Base-by-base conservation (phyloP, 768 basidiomycete genomes). In the Gloeostereum incarnatum region DNA sequence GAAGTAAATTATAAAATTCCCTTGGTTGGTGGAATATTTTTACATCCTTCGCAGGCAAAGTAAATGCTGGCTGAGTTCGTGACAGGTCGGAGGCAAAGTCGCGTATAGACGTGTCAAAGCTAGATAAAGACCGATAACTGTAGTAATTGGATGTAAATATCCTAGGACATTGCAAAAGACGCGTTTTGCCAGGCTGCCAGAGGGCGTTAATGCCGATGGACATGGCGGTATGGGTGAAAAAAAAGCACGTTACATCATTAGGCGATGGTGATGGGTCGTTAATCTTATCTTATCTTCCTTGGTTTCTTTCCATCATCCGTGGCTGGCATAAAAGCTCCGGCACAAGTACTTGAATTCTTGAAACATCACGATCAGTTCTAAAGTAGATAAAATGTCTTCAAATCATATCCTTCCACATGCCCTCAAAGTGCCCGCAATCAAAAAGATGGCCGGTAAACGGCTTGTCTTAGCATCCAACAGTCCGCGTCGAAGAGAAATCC, bases 381-480 rank as follows among this genome's bases (percentile, higher is more conserved):
- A 9, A 29, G 9, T 14, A 13, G 17, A 3, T 17, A 30, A 4
- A n/a, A 34, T 34, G 33, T 17, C n/a, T 20, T 14, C n/a, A n/a
- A 13, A 63, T 39, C 73, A 77, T 49, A 65, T 88, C 35, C 73
- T 84, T 6, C 57, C 77, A 1, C 67, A 78, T 50, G 85, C 85
- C 1, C 67, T 89, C 9, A 57, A 66, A 25, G 66, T 75, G 1
- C 80, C 79, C 8, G 66, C 65, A 0, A 62, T 80, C 31, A 65
- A 79, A 48, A 86, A 81, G 53, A 70, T 96, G 1, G 53, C 65
- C 26, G 78, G 75, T 16, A 92, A 90, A 53, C 70, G 86, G 3
- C 72, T 97, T 33, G 62, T 96, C 2, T 68, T 97, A 1, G 92
- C 92, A 1, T 94, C 91, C 4, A 79, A 75, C 40, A 92, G 88